Conservation (phyloP, 805 yeast genomes). For the Komagataella pastoris region DNA sequence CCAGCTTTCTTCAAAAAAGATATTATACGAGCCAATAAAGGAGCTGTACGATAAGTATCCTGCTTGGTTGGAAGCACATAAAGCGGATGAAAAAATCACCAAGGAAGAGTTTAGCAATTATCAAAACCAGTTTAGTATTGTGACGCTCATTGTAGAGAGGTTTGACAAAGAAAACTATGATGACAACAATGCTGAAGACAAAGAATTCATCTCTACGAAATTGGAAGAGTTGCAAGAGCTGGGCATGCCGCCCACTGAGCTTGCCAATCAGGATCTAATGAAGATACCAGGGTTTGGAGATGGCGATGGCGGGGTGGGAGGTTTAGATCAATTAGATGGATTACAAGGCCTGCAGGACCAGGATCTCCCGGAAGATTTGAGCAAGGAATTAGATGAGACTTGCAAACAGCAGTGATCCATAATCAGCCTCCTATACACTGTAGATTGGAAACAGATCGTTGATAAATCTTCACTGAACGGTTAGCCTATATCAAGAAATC, state of each 20-base stretch:
- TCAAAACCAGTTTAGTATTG: constrained; percentile 45
- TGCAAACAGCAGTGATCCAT: constrained; percentile 27
- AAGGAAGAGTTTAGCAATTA: constrained; percentile 39
- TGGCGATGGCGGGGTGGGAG: constrained; percentile 15
- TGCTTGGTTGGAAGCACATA: constrained; percentile 48
- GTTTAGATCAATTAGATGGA: constrained; percentile 23
- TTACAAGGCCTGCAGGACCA: constrained; percentile 23
- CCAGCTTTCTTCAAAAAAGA: constrained; percentile 74
- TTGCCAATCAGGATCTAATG: constrained; percentile 31
- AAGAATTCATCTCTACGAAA: constrained; percentile 39
- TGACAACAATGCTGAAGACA: constrained; percentile 30
- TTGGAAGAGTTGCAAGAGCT: constrained; percentile 61
- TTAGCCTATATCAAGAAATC: not conserved
- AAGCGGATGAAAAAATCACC: constrained; percentile 22
- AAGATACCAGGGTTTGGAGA: constrained; percentile 32
- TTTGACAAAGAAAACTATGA: constrained; percentile 56
- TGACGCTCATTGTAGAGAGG: constrained; percentile 43
- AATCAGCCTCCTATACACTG: no score
- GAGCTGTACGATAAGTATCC: constrained; percentile 68
- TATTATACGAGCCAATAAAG: constrained; percentile 78
- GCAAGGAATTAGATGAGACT: constrained; percentile 39
- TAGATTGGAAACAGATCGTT: no score
- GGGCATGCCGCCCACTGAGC: constrained; percentile 72
- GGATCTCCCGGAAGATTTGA: constrained; percentile 40
- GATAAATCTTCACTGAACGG: not conserved